Percentiles rank a stretch among this genome's conserved stretches.
Evolutionary conservation across 352 stramenopile species (phyloP).

Genomic region (Saprolegnia diclina): DNA sequence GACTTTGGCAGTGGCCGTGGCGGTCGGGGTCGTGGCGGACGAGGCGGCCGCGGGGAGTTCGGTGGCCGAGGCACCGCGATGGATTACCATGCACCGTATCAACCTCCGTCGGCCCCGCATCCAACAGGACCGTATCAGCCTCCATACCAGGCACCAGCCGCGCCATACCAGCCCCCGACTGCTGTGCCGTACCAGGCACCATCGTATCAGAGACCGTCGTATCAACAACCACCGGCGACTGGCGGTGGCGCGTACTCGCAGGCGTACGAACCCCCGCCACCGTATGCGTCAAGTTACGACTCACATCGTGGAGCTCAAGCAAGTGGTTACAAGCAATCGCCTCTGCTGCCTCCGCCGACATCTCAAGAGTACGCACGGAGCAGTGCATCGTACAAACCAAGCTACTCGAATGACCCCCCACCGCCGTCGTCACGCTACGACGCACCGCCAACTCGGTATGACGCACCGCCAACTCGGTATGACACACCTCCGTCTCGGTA

Average conservation of each 20-base stretch:
- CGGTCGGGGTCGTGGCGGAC: not conserved
- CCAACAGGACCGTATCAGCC: not conserved
- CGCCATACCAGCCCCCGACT: not conserved
- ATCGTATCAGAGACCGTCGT: not conserved
- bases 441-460: not conserved
- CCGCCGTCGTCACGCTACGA: not conserved
- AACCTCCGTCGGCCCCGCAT: not conserved
- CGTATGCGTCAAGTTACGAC: not conserved
- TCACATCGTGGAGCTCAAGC: too few relatives aligned
- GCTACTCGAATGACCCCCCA: too few relatives aligned
- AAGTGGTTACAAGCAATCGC: too few relatives aligned
- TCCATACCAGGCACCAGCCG: slow-evolving; percentile 1
- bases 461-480: not conserved
- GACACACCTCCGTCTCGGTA: not conserved
- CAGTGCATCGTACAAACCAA: too few relatives aligned
- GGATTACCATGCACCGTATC: not conserved
- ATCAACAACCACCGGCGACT: not conserved
- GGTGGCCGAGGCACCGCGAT: not conserved
- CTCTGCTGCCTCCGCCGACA: too few relatives aligned
- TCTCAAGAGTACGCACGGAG: too few relatives aligned
- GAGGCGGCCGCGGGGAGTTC: not conserved
- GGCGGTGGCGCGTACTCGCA: not conserved
- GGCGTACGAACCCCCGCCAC: not conserved
- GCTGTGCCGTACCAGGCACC: not conserved
- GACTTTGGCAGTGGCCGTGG: not conserved